Conservation (phyloP, 805 yeast genomes). For the Zygosaccharomyces rouxii region DNA sequence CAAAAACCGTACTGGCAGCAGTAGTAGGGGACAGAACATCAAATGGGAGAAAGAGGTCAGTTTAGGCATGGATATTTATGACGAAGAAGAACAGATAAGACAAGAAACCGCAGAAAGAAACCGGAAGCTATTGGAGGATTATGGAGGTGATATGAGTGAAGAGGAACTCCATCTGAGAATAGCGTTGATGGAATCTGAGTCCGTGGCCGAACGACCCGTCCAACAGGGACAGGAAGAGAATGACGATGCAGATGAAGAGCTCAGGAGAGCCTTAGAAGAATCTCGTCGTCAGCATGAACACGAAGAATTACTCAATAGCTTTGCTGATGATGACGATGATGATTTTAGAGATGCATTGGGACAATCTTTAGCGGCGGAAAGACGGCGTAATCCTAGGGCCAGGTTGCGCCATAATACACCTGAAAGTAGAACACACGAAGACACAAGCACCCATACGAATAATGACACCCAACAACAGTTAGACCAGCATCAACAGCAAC, state of each 20-base stretch:
- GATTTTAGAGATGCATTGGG: constrained; percentile 21
- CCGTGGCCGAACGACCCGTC: constrained; percentile 1
- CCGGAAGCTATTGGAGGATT: constrained; percentile 20
- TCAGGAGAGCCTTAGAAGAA: constrained; percentile 22
- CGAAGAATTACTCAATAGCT: constrained; percentile 10
- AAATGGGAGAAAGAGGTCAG: constrained; percentile 31
- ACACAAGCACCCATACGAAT: not conserved
- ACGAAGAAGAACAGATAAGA: constrained; percentile 25
- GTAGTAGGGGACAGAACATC: constrained; percentile 19
- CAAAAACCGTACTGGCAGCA: constrained; percentile 12
- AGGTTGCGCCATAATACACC: constrained; percentile 1
- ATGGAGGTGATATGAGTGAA: constrained; percentile 34
- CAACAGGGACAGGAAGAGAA: constrained; percentile 1
- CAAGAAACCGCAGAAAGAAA: constrained; percentile 16
- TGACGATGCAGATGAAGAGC: constrained; percentile 15
- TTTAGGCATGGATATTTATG: constrained; percentile 27
- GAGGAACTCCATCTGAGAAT: constrained; percentile 33
- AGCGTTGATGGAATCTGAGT: constrained; percentile 34
- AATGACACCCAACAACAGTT: not conserved
- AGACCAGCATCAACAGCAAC: not conserved
- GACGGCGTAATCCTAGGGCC: not conserved
- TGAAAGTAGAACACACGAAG: not conserved
- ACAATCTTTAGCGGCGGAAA: constrained; percentile 17
- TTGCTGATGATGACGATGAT: constrained; percentile 20
- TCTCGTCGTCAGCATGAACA: constrained; percentile 13